Evolutionary conservation across 2,329 filamentous ascomycete genomes (phyloP), one percentile per base, ranked within the genome.

Genomic region (Ophiosphaerella narmari): DNA sequence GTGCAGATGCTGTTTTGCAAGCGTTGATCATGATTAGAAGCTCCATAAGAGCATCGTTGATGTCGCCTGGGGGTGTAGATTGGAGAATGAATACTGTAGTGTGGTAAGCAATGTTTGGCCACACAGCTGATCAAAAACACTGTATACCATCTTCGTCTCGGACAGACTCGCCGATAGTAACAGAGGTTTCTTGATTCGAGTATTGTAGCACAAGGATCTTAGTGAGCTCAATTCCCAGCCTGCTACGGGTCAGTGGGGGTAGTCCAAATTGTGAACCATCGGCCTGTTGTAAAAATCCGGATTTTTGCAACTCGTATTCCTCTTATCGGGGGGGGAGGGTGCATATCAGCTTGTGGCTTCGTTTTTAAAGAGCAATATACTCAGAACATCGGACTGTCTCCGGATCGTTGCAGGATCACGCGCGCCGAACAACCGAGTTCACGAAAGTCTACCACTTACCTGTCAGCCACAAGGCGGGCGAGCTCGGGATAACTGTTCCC

Each of bases 31-130:
- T 96, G 77, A 97, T 97, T 61, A 97, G 84, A 33, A 97, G 84
- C 77, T 99, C 93, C 93, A 99, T 97, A 52, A 99, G 83, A 42
- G 91, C 91, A 74, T 97, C 93, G 77, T 99, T 99, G 78, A 97
- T 95, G 72, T 97, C 92, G 72, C 93, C 92, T 2, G 93, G 93
- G 35, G 90, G 88, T 40, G 94, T 96, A 21, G 93, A 96, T 77
- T 97, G 93, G 53, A 97, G 82, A 66, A 97, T 96, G 79, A 97
- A 97, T 70, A 97, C 92, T 86, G 65, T 29, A 34, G 43, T 33
- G 45, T 31, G 44, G 62, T 72, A 55, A 72, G 64, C 54, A 41
- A 52, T 34, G 39, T 32, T 24, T 38, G 14, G 29, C 36, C 33
- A 32, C 40, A 32, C 34, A 16, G 24, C 32, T 33, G 23, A 40